Evolutionary conservation across 192 early-diverging fungal genomes (phyloP).

Genomic region (Linnemannia elongata): DNA sequence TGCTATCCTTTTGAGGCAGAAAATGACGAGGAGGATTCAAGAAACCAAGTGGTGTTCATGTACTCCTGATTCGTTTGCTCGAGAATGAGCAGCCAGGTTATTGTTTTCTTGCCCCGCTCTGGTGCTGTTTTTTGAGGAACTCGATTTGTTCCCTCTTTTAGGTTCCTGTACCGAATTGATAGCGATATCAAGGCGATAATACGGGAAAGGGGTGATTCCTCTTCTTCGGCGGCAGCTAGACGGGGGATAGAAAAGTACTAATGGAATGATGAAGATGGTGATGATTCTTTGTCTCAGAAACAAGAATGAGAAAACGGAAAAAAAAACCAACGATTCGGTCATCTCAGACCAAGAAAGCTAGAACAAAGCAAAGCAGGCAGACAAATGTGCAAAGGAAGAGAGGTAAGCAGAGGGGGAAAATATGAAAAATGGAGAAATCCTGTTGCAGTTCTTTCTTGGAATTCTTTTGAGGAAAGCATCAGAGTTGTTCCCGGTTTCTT

Average conservation of each 20-base stretch:
- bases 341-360: too few species aligned
- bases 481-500: neutral
- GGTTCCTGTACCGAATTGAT: neutral
- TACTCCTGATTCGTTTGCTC: neutral
- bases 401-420: neutral
- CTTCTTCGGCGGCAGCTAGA: neutral
- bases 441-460: neutral
- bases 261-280: too few species aligned
- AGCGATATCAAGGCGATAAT: neutral
- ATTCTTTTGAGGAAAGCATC: neutral
- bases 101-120: neutral
- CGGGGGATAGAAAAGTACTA: too few species aligned
- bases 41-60: neutral
- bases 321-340: too few species aligned
- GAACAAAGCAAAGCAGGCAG: too few species aligned
- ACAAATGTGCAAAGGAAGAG: neutral
- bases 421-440: neutral
- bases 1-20: neutral
- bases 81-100: neutral
- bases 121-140: neutral
- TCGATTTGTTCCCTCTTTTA: neutral
- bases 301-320: too few species aligned
- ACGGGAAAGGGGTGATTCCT: neutral
- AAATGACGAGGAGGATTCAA: neutral
- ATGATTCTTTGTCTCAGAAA: too few species aligned